Evolutionary conservation across 441 rosid species (phyloP).

Genomic region (Populus hybrid): DNA sequence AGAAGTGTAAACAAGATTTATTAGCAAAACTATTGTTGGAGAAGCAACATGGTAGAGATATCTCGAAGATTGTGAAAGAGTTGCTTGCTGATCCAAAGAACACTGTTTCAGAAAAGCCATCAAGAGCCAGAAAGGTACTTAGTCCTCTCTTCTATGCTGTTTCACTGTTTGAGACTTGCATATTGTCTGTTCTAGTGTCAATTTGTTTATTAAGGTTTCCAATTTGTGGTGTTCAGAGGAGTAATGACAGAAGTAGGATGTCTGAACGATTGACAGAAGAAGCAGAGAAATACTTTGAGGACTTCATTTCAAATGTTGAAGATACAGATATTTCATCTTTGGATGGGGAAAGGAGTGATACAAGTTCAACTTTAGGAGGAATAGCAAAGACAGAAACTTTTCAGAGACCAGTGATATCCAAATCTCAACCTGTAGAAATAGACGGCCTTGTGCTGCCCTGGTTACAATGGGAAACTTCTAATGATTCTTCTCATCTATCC

Average conservation of each 20-base stretch:
- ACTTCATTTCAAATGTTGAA: conserved; percentile 85
- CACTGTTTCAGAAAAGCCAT: conserved; percentile 40
- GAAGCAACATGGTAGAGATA: conserved; percentile 63
- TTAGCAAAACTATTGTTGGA: conserved; percentile 68
- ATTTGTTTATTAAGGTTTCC: neutral
- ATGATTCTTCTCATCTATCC: conserved; percentile 47
- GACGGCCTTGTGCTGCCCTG: conserved; percentile 90
- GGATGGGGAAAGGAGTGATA: conserved; percentile 91
- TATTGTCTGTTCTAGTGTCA: neutral
- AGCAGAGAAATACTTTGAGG: conserved; percentile 89
- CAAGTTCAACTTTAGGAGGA: conserved; percentile 76
- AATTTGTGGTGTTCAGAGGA: conserved; percentile 40
- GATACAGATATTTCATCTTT: conserved; percentile 93
- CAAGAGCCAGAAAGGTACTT: conserved; percentile 50
- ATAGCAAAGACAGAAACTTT: conserved; percentile 38
- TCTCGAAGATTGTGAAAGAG: conserved; percentile 59
- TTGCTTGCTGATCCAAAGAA: conserved; percentile 50
- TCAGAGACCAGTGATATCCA: conserved; percentile 36
- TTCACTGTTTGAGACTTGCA: neutral
- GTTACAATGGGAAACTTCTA: conserved; percentile 90
- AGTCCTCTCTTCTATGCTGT: conserved; percentile 8
- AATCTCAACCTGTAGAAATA: conserved; percentile 57
- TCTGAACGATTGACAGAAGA: conserved; percentile 77
- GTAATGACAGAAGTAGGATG: conserved; percentile 72
- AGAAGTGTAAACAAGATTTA: conserved; percentile 70